Percentiles rank a stretch among this genome's conserved stretches.
phyloP scores from a whole-genome alignment of 805 yeast species.

The Cyberlindnera japonica region DNA sequence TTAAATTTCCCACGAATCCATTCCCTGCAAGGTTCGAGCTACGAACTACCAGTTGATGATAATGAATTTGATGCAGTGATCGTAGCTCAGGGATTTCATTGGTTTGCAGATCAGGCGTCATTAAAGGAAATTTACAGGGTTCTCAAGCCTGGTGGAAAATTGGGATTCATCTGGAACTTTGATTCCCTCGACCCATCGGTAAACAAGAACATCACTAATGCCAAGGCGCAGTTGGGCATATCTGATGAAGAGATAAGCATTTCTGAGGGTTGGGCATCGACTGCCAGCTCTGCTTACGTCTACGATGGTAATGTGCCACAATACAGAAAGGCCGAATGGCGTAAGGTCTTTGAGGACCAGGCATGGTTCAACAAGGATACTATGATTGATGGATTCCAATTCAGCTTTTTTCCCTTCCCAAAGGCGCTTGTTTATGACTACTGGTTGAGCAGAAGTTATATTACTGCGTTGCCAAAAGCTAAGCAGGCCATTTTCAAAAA shows the following conservation, averaged over 20 bases:
- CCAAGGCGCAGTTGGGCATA: conserved; percentile 8
- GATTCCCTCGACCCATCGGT: conserved; percentile 30
- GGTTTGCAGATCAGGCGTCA: conserved; percentile 54
- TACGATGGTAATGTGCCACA: conserved; percentile 51
- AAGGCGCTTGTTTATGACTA: conserved; percentile 40
- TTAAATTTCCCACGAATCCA: conserved; percentile 43
- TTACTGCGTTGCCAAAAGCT: conserved; percentile 40
- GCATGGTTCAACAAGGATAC: conserved; percentile 33
- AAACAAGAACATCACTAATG: conserved; percentile 14
- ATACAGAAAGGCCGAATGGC: conserved; percentile 49
- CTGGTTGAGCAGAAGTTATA: conserved; percentile 54
- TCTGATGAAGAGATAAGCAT: conserved; percentile 8
- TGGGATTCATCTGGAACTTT: conserved; percentile 60
- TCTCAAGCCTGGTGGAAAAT: conserved; percentile 44
- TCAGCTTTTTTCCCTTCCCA: conserved; percentile 31
- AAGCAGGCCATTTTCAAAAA: conserved; percentile 34
- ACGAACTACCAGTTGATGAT: conserved; percentile 43
- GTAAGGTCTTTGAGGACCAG: conserved; percentile 32
- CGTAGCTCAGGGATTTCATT: conserved; percentile 62
- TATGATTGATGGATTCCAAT: conserved; percentile 31
- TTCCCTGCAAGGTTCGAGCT: conserved; percentile 39
- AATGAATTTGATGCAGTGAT: conserved; percentile 45
- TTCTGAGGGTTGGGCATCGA: conserved; percentile 15
- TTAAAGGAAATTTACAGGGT: conserved; percentile 49
- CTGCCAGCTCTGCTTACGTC: conserved; percentile 19